Evolutionary conservation across 257 asterid genomes (phyloP).

Genomic region (Fraxinus americana): DNA sequence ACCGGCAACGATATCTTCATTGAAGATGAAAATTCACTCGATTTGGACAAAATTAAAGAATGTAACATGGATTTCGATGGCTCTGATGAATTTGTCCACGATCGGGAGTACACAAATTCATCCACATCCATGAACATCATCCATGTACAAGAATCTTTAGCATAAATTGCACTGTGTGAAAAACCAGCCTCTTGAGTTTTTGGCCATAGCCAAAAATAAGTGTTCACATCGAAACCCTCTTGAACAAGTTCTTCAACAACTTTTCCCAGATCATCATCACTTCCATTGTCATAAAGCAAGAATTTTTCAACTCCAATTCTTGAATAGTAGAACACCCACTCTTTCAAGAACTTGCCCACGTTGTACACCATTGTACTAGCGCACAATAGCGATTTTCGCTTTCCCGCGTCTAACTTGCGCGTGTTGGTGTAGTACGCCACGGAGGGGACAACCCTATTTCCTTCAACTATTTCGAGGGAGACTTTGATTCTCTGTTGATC

Average conservation of each 20-base stretch:
- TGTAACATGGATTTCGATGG: constrained; percentile 56
- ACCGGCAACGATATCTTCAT: background rate
- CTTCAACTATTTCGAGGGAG: constrained; percentile 50
- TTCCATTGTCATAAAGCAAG: constrained; percentile 72
- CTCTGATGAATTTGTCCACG: constrained; percentile 41
- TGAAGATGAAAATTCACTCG: background rate
- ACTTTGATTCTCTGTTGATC: constrained; percentile 31
- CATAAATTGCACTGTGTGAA: constrained; percentile 64
- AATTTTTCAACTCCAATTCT: constrained; percentile 69
- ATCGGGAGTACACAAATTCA: constrained; percentile 72
- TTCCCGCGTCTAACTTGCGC: constrained; percentile 39
- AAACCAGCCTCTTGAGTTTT: constrained; percentile 88
- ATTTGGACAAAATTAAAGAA: constrained; percentile 7
- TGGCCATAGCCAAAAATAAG: constrained; percentile 74
- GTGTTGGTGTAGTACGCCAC: constrained; percentile 58
- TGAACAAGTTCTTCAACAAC: constrained; percentile 39
- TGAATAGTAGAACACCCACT: constrained; percentile 78
- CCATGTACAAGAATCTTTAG: constrained; percentile 64
- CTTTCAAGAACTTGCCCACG: constrained; percentile 61
- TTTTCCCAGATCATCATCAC: constrained; percentile 58
- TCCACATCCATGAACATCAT: constrained; percentile 79
- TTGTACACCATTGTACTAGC: constrained; percentile 84
- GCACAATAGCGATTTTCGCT: constrained; percentile 54
- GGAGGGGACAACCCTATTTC: constrained; percentile 58
- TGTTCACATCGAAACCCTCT: constrained; percentile 57